Evolutionary conservation across 768 basidiomycete species (phyloP).

Genomic region (Amanita pallidorosea): DNA sequence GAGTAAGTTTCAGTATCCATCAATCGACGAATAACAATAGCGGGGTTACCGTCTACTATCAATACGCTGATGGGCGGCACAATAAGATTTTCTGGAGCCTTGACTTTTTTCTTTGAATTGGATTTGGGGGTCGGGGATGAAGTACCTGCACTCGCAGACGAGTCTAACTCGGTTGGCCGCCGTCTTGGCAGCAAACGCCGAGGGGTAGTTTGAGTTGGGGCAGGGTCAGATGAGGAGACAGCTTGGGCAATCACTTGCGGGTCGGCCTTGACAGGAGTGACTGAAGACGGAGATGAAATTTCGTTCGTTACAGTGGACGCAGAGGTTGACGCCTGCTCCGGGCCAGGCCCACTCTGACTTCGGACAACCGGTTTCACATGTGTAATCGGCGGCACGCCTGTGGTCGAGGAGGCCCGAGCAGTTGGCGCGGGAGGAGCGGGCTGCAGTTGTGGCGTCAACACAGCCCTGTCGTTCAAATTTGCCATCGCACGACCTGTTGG

Average conservation of each 20-base stretch:
- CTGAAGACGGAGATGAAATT: neutral
- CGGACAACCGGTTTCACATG: neutral
- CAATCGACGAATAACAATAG: slow-evolving; percentile 2
- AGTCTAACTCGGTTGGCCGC: neutral
- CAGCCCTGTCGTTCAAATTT: neutral
- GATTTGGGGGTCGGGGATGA: slow-evolving; percentile 18
- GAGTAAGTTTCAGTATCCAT: slow-evolving; percentile 4
- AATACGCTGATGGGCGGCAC: slow-evolving; percentile 96
- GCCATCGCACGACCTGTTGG: neutral
- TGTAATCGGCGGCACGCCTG: neutral
- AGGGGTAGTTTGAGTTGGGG: neutral
- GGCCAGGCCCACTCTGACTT: slow-evolving; percentile 6
- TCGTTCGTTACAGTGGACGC: neutral
- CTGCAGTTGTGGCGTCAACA: neutral
- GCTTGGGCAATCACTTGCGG: neutral
- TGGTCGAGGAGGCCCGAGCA: slow-evolving; percentile 1
- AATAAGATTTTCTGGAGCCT: slow-evolving; percentile 51
- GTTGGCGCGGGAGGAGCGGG: neutral
- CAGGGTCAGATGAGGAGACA: neutral
- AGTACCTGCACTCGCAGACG: slow-evolving; percentile 6
- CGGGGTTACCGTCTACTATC: slow-evolving; percentile 84
- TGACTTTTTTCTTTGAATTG: slow-evolving; percentile 39
- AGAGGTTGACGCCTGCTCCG: slow-evolving; percentile 5
- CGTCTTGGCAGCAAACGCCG: slow-evolving; percentile 2
- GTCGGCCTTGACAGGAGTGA: neutral